Evolutionary conservation across 805 yeast species (phyloP).

Genomic region (Pichia nakasei): DNA sequence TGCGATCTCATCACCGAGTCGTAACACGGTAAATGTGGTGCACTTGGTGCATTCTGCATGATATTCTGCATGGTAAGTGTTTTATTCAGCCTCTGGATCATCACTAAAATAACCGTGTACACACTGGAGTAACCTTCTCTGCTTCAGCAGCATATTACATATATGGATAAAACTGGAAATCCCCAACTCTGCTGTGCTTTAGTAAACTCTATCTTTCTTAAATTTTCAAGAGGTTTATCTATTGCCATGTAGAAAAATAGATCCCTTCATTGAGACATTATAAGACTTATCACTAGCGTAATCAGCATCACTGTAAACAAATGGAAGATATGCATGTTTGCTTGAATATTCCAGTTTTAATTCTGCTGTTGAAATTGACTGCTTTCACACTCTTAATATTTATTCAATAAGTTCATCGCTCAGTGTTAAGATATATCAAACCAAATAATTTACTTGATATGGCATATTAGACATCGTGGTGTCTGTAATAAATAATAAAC

Average conservation of each 20-base stretch:
- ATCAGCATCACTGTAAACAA: neutral
- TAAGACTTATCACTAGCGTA: neutral
- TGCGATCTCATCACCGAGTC: too few species aligned
- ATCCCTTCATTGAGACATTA: neutral
- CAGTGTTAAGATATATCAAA: neutral
- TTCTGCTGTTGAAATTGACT: neutral
- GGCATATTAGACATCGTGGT: neutral
- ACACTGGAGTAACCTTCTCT: too few species aligned
- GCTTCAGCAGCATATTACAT: too few species aligned
- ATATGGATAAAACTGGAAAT: too few species aligned
- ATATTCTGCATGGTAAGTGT: too few species aligned
- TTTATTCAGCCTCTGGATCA: too few species aligned
- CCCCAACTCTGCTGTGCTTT: neutral
- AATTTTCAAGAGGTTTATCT: neutral
- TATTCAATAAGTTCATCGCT: neutral
- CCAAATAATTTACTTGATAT: neutral
- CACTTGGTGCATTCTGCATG: too few species aligned
- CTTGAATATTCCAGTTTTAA: neutral
- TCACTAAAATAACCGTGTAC: too few species aligned
- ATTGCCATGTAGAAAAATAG: neutral
- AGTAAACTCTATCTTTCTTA: neutral
- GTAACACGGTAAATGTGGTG: too few species aligned
- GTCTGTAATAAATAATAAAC: neutral
- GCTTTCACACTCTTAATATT: neutral
- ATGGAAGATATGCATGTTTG: neutral